Evolutionary conservation across 2,329 filamentous ascomycete genomes (phyloP).

Genomic region (Calonectria pseudoreteaudii): DNA sequence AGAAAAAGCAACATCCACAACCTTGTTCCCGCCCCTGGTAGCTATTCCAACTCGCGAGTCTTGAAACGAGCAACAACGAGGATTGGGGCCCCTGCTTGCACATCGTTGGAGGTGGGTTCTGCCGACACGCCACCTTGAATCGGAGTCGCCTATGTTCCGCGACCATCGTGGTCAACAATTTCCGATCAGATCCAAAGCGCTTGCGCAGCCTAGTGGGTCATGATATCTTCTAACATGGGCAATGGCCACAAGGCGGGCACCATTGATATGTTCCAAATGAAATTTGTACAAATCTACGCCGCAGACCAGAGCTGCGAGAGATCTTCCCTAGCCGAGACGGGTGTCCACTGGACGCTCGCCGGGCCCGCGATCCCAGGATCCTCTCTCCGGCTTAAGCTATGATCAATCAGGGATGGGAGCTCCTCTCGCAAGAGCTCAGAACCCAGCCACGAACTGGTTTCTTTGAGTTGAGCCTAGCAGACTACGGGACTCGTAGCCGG

Average conservation of each 20-base stretch:
- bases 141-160: slow-evolving; percentile 22
- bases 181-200: slow-evolving; percentile 43
- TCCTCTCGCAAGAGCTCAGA: slow-evolving; percentile 31
- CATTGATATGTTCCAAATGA: slow-evolving; percentile 42
- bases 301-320: slow-evolving; percentile 33
- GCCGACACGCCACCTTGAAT: slow-evolving; percentile 32
- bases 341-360: slow-evolving; percentile 30
- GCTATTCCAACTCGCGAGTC: background rate
- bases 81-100: slow-evolving; percentile 31
- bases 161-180: slow-evolving; percentile 35
- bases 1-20: slow-evolving; percentile 15
- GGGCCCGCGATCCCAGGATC: slow-evolving; percentile 24
- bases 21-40: slow-evolving; percentile 6
- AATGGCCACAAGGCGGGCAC: slow-evolving; percentile 40
- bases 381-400: slow-evolving; percentile 30
- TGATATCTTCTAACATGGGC: slow-evolving; percentile 26
- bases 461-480: slow-evolving; percentile 18
- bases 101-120: slow-evolving; percentile 31
- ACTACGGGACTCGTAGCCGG: slow-evolving; percentile 27
- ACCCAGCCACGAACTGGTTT: slow-evolving; percentile 37
- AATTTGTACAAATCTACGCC: slow-evolving; percentile 36
- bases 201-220: slow-evolving; percentile 41
- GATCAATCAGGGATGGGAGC: slow-evolving; percentile 30
- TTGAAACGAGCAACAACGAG: slow-evolving; percentile 20
- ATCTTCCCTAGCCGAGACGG: slow-evolving; percentile 40